Percentiles rank a stretch among this genome's conserved stretches.
These are phyloP conservation scores for Phellopilus nigrolimitatus DNA, from an alignment of 1,284 basidiomycete genomes.

Conservation along the genomic window DNA sequence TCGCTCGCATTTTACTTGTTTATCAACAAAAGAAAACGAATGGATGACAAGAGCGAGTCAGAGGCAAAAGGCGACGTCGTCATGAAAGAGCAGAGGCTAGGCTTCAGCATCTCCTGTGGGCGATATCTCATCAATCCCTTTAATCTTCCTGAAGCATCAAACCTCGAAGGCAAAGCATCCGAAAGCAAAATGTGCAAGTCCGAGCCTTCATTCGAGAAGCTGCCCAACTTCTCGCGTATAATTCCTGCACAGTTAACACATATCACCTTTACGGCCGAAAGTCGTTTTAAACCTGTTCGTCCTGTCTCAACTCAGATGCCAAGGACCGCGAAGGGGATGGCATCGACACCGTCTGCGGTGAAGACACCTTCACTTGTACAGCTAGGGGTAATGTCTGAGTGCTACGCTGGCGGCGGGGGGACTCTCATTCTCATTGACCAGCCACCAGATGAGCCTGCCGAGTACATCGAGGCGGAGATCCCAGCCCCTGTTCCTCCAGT, in stretches of 20 bases:
- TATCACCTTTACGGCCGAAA: no score
- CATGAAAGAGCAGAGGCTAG: conserved; percentile 65
- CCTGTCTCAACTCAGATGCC: no score
- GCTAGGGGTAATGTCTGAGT: conserved; percentile 43
- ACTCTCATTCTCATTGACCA: conserved; percentile 76
- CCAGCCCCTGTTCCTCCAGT: conserved; percentile 34
- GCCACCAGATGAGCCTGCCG: no score
- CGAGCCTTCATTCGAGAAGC: no score
- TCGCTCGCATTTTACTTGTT: conserved; percentile 1
- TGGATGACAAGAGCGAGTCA: conserved; percentile 50
- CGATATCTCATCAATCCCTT: no score
- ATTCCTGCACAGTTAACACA: no score
- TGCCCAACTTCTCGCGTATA: no score
- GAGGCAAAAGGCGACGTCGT: conserved; percentile 64
- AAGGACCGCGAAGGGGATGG: conserved; percentile 34
- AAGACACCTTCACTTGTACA: conserved; percentile 24
- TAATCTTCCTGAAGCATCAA: no score
- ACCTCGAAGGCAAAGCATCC: no score
- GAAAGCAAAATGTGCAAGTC: no score
- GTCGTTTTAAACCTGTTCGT: no score
- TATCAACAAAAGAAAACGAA: conserved; percentile 33
- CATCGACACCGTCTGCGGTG: conserved; percentile 26
- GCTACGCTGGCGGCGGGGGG: conserved; percentile 74
- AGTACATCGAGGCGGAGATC: conserved; percentile 70
- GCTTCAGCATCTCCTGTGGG: no score